A percentile compares a stretch with the other conserved stretches of the same genome.
Evolutionary conservation across 768 basidiomycete species (phyloP).

Genomic region (Kwoniella dejecticola): DNA sequence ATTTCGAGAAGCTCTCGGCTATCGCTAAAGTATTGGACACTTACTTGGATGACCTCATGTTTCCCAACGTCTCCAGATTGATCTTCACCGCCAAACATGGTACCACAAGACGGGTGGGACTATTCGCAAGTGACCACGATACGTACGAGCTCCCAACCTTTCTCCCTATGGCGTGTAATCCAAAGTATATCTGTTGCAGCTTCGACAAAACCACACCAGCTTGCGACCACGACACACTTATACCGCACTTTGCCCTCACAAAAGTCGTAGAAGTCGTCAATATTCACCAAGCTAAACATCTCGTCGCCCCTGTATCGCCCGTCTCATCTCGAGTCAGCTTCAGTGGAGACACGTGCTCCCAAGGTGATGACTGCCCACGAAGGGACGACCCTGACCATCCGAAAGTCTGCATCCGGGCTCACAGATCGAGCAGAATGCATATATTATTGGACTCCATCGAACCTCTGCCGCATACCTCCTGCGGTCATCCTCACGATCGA

Average conservation of each 20-base stretch:
- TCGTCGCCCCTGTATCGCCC: background rate
- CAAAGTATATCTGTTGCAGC: constrained; percentile 3
- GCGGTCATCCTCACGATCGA: background rate
- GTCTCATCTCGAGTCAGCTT: background rate
- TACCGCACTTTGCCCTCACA: background rate
- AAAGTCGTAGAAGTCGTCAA: background rate
- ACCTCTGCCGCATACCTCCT: background rate
- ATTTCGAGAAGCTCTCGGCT: background rate
- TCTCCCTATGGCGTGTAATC: constrained; percentile 7
- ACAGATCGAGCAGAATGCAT: background rate
- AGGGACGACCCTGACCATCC: background rate
- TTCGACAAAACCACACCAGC: background rate
- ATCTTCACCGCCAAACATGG: constrained; percentile 6
- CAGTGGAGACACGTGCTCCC: background rate
- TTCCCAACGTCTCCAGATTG: background rate
- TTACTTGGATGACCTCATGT: background rate
- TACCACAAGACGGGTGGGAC: background rate
- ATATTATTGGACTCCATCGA: background rate
- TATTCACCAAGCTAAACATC: background rate
- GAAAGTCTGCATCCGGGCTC: background rate
- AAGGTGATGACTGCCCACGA: background rate
- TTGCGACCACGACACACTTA: background rate
- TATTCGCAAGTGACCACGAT: background rate
- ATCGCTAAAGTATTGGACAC: background rate
- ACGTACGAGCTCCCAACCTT: background rate